These are phyloP conservation scores for Vitis labrusca DNA, from an alignment of 164 flowering plant species.

Conservation along the genomic window DNA sequence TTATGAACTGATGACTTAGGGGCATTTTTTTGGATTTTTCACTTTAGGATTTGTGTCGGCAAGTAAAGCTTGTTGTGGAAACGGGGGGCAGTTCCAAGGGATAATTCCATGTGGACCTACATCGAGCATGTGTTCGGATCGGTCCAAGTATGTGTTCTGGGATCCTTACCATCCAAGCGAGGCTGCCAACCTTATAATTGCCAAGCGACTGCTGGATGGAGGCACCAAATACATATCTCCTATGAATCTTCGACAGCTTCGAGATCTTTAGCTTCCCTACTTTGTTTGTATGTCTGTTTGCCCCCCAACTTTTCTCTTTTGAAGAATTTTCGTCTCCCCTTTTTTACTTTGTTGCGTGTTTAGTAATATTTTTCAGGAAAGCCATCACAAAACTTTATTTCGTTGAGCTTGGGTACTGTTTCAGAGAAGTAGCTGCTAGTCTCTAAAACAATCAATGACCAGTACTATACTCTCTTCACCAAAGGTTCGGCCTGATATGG, in stretches of 20 bases:
- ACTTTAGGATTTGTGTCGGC: slow-evolving; percentile 68
- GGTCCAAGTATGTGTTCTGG: slow-evolving; percentile 84
- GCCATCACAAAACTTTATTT: too few species aligned
- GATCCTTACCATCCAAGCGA: slow-evolving; percentile 98
- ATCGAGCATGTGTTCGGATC: slow-evolving; percentile 68
- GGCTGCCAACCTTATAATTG: slow-evolving; percentile 81
- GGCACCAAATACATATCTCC: slow-evolving; percentile 60
- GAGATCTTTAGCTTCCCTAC: slow-evolving; percentile 31
- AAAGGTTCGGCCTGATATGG: too few species aligned
- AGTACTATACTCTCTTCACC: too few species aligned
- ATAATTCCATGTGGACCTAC: slow-evolving; percentile 89
- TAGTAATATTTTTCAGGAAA: too few species aligned
- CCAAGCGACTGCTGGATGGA: slow-evolving; percentile 80
- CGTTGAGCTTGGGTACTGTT: too few species aligned
- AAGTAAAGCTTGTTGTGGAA: slow-evolving; percentile 84
- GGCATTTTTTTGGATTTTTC: too few species aligned
- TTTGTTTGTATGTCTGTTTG: too few species aligned
- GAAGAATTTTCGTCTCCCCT: too few species aligned
- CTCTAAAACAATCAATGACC: too few species aligned
- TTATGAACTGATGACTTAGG: background rate
- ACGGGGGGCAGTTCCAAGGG: slow-evolving; percentile 85
- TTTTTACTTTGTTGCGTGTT: too few species aligned
- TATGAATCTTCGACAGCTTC: slow-evolving; percentile 73
- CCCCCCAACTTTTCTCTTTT: too few species aligned
- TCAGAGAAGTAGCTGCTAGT: too few species aligned